These are phyloP conservation scores for Rostrohypoxylon terebratum DNA, from an alignment of 495 filamentous ascomycete genomes.

Conservation along the genomic window DNA sequence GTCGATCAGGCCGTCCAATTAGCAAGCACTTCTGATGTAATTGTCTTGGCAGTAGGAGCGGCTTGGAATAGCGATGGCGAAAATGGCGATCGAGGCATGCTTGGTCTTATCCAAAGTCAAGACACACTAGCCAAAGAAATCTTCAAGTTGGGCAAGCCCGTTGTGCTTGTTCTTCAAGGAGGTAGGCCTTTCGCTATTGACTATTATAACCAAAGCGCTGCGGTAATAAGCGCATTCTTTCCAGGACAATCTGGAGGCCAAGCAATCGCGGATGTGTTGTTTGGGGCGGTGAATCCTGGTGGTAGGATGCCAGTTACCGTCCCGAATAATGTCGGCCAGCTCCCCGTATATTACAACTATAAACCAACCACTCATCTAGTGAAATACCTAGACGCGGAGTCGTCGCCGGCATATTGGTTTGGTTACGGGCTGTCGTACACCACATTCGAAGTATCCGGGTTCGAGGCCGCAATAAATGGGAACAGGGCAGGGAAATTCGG, in stretches of 20 bases:
- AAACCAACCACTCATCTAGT: conserved; percentile 49
- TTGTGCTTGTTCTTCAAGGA: conserved; percentile 58
- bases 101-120: conserved; percentile 52
- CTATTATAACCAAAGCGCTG: conserved; percentile 52
- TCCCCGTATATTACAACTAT: conserved; percentile 58
- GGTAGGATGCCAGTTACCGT: conserved; percentile 56
- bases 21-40: conserved; percentile 53
- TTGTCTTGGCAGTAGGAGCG: conserved; percentile 58
- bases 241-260: conserved; percentile 62
- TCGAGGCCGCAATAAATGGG: conserved; percentile 32
- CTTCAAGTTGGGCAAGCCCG: conserved; percentile 54
- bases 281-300: conserved; percentile 58
- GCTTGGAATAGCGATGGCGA: conserved; percentile 62
- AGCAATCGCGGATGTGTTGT: conserved; percentile 60
- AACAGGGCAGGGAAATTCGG: conserved; percentile 37
- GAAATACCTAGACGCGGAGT: conserved; percentile 51
- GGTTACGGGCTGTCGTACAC: conserved; percentile 58
- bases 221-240: conserved; percentile 55
- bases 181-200: conserved; percentile 58
- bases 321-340: conserved; percentile 52
- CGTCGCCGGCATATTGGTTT: conserved; percentile 51
- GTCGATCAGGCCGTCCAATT: conserved; percentile 51
- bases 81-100: conserved; percentile 55
- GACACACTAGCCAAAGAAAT: conserved; percentile 52
- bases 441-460: conserved; percentile 47